Evolutionary conservation across 192 early-diverging fungal genomes (phyloP).

Genomic region (Podila epicladia): DNA sequence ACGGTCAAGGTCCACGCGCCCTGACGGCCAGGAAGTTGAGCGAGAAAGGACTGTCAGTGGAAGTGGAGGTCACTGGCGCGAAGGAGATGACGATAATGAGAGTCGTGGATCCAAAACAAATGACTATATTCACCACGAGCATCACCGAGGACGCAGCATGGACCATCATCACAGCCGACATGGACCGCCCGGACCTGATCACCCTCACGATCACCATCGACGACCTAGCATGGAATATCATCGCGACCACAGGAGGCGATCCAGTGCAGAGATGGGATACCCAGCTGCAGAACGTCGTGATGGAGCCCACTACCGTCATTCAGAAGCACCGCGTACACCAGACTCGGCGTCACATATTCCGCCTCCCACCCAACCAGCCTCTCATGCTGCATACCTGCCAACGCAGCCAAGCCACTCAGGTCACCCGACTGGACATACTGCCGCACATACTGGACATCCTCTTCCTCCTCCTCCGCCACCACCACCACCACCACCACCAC

Average conservation of each 20-base stretch:
- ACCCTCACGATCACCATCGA: conserved; percentile 1
- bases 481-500: neutral
- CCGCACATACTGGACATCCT: neutral
- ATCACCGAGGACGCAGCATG: conserved; percentile 17
- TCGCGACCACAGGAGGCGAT: conserved; percentile 12
- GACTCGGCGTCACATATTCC: conserved; percentile 8
- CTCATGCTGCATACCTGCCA: neutral
- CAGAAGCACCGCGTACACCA: neutral
- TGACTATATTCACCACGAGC: conserved; percentile 15
- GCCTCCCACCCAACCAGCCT: conserved; percentile 1
- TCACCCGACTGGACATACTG: neutral
- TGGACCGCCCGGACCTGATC: neutral
- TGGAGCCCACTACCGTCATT: conserved; percentile 1
- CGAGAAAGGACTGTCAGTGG: conserved; percentile 19
- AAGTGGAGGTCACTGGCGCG: conserved; percentile 14
- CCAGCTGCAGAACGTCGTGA: conserved; percentile 5
- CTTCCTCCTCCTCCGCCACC: no score
- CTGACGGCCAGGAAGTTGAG: conserved; percentile 15
- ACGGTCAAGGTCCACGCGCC: neutral
- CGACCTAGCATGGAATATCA: conserved; percentile 2
- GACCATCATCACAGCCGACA: neutral
- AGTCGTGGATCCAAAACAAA: conserved; percentile 17
- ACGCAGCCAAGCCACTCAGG: neutral
- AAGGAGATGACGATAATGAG: conserved; percentile 41
- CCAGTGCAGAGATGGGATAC: conserved; percentile 2